Conservation (phyloP, 2,329 filamentous ascomycete species). For the Penicillium brasilianum region DNA sequence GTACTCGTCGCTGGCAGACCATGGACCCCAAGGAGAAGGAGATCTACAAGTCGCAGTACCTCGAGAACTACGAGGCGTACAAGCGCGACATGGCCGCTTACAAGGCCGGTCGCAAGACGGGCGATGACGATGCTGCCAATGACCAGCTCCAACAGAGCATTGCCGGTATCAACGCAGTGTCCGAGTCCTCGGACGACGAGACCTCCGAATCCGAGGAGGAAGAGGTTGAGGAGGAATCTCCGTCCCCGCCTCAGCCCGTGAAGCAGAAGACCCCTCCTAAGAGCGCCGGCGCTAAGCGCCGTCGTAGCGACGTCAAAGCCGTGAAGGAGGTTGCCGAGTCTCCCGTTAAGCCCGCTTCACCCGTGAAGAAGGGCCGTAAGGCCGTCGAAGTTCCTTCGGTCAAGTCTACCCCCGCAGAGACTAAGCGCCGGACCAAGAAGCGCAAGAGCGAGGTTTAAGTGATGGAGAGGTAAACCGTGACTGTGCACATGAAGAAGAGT, state of each 20-base stretch:
- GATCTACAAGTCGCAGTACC: slow-evolving; percentile 63
- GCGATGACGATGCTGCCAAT: slow-evolving; percentile 49
- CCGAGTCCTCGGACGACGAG: slow-evolving; percentile 28
- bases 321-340: slow-evolving; percentile 39
- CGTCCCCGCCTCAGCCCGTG: slow-evolving; percentile 41
- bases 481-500: not conserved
- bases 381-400: slow-evolving; percentile 27
- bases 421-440: slow-evolving; percentile 52
- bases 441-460: slow-evolving; percentile 50
- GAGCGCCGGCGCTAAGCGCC: slow-evolving; percentile 49
- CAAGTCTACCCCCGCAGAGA: slow-evolving; percentile 40
- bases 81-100: slow-evolving; percentile 62
- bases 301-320: slow-evolving; percentile 47
- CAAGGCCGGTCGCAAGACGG: slow-evolving; percentile 55
- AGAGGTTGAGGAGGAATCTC: slow-evolving; percentile 41
- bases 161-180: slow-evolving; percentile 37
- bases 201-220: slow-evolving; percentile 26
- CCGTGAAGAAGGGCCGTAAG: slow-evolving; percentile 23
- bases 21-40: slow-evolving; percentile 76
- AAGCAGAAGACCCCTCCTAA: slow-evolving; percentile 50
- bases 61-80: slow-evolving; percentile 61
- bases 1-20: slow-evolving; percentile 80
- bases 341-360: slow-evolving; percentile 34
- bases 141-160: slow-evolving; percentile 50
- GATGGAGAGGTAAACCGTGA: not conserved